Base-by-base conservation (phyloP, 129 eudicot species). In the Pittosporum tobira region DNA sequence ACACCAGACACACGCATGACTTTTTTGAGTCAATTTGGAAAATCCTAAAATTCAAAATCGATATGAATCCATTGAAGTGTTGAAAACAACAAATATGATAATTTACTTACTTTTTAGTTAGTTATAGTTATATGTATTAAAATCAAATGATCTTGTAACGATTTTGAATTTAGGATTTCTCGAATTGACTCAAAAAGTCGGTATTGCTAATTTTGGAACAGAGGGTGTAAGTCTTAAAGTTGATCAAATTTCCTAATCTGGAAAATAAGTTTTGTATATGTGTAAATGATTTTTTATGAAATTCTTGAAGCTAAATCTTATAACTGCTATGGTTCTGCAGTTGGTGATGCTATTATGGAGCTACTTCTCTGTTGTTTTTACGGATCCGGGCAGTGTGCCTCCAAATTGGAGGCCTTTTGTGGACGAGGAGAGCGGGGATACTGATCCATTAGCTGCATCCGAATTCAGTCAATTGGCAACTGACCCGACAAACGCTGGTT, bases 261-360 rank as follows among this genome's bases (percentile, higher is more conserved):
- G n/a, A n/a, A n/a, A n/a, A n/a, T n/a, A n/a, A n/a, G n/a, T n/a
- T n/a, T n/a, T n/a, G n/a, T n/a, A n/a, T n/a, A n/a, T n/a, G n/a
- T n/a, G n/a, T n/a, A n/a, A 46, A 46, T 16, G 24, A 20, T 50
- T 43, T 37, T 37, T 12, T 14, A 43, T 7, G 26, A 61, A 19
- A 12, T 28, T 43, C 23, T 18, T 65, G 2, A 56, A 45, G 71
- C 25, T 55, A 51, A 22, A 23, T 19, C 22, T 48, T 67, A 47
- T 47, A 15, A 48, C 16, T 3, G 6, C 43, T 30, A 61, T 36
- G 65, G 21, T 48, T 23, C 42, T 83, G 75, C 88, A 91, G 99
- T 73, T 91, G 66, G 91, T 67, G 69, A 83, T 91, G 99, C 79
- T 91, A 42, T 61, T 91, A 47, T 91, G 99, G 99, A 91, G 99